Evolutionary conservation across 129 eudicot genomes (phyloP).

Genomic region (Calendula officinalis): DNA sequence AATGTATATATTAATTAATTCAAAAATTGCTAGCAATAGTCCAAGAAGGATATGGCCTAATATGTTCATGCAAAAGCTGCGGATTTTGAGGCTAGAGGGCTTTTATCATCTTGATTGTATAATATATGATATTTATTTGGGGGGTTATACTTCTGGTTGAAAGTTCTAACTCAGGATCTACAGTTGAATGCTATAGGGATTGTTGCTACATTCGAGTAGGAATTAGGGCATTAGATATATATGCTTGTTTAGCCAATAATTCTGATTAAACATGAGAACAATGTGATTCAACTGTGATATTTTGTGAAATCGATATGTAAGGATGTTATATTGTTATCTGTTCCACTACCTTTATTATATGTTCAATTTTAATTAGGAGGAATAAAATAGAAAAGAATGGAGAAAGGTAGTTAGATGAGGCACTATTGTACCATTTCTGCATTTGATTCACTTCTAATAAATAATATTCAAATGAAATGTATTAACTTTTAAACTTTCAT

Average conservation of each 20-base stretch:
- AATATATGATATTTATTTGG: not conserved
- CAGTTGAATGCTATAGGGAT: not conserved
- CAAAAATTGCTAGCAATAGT: not conserved
- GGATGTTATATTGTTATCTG: too few relatives aligned
- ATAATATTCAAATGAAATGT: too few relatives aligned
- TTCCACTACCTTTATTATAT: too few relatives aligned
- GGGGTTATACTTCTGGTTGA: slow-evolving; percentile 3
- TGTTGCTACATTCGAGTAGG: too few relatives aligned
- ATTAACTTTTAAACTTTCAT: too few relatives aligned
- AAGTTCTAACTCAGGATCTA: not conserved
- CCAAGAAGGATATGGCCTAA: not conserved
- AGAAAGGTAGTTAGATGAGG: too few relatives aligned
- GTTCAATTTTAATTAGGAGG: too few relatives aligned
- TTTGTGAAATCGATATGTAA: not conserved
- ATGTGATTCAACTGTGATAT: not conserved
- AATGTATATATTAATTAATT: not conserved
- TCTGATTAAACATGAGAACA: not conserved
- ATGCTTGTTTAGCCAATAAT: not conserved
- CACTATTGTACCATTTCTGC: too few relatives aligned
- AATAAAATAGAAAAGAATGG: too few relatives aligned
- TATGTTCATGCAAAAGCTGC: not conserved
- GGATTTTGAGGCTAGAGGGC: too few relatives aligned
- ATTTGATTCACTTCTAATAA: too few relatives aligned
- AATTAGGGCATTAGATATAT: not conserved
- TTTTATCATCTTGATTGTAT: not conserved